These are phyloP conservation scores for Excoecaria cochinchinensis DNA, from an alignment of 345 rosid species.

Conservation along the genomic window DNA sequence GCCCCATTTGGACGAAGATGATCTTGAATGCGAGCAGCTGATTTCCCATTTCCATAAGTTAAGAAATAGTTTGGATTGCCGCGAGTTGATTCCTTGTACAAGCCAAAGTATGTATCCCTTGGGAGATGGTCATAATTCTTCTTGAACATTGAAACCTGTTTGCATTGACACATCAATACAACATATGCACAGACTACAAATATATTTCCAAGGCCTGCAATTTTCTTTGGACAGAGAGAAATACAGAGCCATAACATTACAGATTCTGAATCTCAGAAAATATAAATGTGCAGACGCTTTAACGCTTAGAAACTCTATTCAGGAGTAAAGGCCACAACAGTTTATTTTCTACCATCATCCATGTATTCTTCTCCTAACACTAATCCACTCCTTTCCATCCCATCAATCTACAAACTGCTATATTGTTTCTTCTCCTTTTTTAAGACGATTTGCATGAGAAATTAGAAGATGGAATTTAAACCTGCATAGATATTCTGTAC, in stretches of 20 bases:
- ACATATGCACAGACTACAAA: not conserved
- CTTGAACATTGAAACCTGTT: constrained; percentile 91
- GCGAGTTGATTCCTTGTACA: constrained; percentile 77
- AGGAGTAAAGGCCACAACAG: no score
- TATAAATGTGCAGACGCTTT: not conserved
- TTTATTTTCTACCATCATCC: not conserved
- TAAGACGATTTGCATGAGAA: not conserved
- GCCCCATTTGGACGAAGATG: constrained; percentile 99
- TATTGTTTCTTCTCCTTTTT: not conserved
- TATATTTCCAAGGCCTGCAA: not conserved
- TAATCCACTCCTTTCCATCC: not conserved
- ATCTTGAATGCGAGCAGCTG: constrained; percentile 91
- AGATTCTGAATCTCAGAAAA: not conserved
- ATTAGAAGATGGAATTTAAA: not conserved
- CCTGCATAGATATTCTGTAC: not conserved
- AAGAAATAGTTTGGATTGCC: constrained; percentile 89
- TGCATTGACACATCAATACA: not conserved
- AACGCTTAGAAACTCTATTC: not conserved
- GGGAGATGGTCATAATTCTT: constrained; percentile 92
- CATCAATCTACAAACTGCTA: not conserved
- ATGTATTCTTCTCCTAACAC: not conserved
- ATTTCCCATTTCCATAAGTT: constrained; percentile 95
- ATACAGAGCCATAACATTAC: not conserved
- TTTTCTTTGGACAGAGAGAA: not conserved
- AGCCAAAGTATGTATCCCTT: constrained; percentile 81